phyloP scores from a whole-genome alignment of 805 yeast genomes.

The Metschnikowia noctiluminum region DNA sequence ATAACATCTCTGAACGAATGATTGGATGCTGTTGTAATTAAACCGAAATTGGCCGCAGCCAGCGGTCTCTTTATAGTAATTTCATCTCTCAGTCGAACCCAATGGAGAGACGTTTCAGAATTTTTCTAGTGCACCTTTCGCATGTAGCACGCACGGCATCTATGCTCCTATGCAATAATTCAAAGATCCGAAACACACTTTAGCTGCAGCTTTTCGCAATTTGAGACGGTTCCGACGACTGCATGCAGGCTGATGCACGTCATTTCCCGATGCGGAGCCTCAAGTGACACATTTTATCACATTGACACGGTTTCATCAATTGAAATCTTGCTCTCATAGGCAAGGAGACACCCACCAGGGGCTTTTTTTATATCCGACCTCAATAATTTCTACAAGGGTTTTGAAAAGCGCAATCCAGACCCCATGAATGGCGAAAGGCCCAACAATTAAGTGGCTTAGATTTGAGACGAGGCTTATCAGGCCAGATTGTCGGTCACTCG shows the following conservation, averaged over 20 bases:
- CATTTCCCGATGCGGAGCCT: slow-evolving; percentile 4
- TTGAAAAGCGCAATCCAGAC: too few relatives aligned
- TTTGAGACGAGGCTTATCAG: too few relatives aligned
- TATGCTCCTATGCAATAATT: background rate
- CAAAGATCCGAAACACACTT: background rate
- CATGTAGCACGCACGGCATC: background rate
- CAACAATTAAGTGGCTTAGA: too few relatives aligned
- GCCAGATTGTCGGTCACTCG: too few relatives aligned
- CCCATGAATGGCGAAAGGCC: too few relatives aligned
- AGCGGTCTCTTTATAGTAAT: slow-evolving; percentile 4
- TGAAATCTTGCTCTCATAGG: background rate
- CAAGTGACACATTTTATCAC: background rate
- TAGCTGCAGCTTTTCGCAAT: background rate
- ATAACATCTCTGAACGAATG: slow-evolving; percentile 9
- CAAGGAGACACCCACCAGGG: background rate
- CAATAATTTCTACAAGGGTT: too few relatives aligned
- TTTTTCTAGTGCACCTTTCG: background rate
- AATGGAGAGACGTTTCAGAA: slow-evolving; percentile 4
- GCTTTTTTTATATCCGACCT: too few relatives aligned
- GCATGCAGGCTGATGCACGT: slow-evolving; percentile 1
- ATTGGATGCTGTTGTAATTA: slow-evolving; percentile 2
- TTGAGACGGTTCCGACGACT: slow-evolving; percentile 3
- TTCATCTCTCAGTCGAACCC: background rate
- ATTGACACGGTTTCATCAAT: background rate
- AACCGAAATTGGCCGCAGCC: background rate